Conservation (phyloP, 192 early-diverging fungal genomes). For the Anaeromyces robustus region DNA sequence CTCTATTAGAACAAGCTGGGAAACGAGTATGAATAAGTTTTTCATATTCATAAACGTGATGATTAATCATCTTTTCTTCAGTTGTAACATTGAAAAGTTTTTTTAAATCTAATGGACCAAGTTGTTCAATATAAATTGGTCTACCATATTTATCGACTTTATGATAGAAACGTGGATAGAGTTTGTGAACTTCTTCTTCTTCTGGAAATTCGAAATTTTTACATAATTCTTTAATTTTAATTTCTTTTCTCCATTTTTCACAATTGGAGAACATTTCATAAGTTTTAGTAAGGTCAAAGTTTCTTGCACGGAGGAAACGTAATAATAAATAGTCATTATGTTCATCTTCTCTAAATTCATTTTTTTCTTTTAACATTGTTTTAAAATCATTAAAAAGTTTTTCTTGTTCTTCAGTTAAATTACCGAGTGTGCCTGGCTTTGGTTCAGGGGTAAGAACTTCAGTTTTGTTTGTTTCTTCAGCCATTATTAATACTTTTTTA, state of each 20-base stretch:
- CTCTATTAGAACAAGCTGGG: constrained; percentile 55
- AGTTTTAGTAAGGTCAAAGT: constrained; percentile 42
- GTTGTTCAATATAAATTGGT: constrained; percentile 81
- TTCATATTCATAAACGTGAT: constrained; percentile 62
- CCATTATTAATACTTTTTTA: too few relatives aligned
- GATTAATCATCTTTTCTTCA: constrained; percentile 52
- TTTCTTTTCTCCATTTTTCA: constrained; percentile 47
- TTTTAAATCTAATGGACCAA: constrained; percentile 52
- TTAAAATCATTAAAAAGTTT: constrained; percentile 38
- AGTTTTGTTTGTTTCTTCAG: background rate
- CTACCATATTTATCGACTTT: constrained; percentile 79
- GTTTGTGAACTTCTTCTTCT: constrained; percentile 35
- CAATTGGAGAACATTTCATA: constrained; percentile 61
- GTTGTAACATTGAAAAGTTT: constrained; percentile 45
- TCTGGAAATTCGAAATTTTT: constrained; percentile 46
- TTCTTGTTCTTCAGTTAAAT: constrained; percentile 40
- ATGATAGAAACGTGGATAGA: constrained; percentile 70
- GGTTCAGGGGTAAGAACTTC: background rate
- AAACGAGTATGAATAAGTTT: constrained; percentile 51
- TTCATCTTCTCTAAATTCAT: constrained; percentile 30
- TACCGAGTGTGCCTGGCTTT: constrained; percentile 30
- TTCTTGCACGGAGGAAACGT: constrained; percentile 57
- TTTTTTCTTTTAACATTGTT: constrained; percentile 26
- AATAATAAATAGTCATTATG: constrained; percentile 52
- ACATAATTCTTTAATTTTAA: constrained; percentile 12